Conservation (phyloP, 371 early-diverging fungal genomes). For the Mycotypha africana region DNA sequence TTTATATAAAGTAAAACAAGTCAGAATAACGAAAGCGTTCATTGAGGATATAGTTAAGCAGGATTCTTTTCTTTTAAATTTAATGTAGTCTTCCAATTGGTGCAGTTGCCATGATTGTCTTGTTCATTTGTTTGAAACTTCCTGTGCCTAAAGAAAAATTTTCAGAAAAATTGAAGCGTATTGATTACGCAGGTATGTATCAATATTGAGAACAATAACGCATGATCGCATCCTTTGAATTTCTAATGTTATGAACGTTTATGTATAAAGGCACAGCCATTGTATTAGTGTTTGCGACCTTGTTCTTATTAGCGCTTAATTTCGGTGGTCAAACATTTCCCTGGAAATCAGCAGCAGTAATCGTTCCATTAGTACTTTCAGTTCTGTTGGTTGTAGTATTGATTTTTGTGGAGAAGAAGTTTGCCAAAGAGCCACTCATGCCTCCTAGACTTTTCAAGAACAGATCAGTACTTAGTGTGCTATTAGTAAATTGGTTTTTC, state of each 20-base stretch:
- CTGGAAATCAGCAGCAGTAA: constrained; percentile 62
- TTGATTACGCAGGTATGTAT: constrained; percentile 31
- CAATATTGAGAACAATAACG: no score
- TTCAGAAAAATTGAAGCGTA: constrained; percentile 31
- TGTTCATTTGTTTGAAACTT: constrained; percentile 23
- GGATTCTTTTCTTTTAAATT: background rate
- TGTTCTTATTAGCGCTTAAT: constrained; percentile 42
- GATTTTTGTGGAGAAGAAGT: constrained; percentile 39
- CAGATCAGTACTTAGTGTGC: constrained; percentile 38
- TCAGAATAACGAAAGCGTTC: background rate
- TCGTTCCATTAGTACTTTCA: constrained; percentile 51
- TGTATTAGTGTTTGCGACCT: constrained; percentile 31
- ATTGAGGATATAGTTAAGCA: background rate
- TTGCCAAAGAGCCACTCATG: constrained; percentile 52
- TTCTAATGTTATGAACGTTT: background rate
- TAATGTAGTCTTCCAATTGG: constrained; percentile 41
- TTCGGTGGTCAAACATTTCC: constrained; percentile 47
- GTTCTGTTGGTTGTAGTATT: constrained; percentile 32
- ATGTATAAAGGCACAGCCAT: constrained; percentile 23
- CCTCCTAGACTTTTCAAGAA: constrained; percentile 52
- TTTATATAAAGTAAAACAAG: constrained; percentile 31
- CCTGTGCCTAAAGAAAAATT: constrained; percentile 24
- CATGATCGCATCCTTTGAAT: no score
- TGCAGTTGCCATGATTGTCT: constrained; percentile 29
- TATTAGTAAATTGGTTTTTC: constrained; percentile 47